Percentiles rank a stretch among this genome's conserved stretches.
Evolutionary conservation across 768 basidiomycete genomes (phyloP).

Genomic region (Boletus sp.): DNA sequence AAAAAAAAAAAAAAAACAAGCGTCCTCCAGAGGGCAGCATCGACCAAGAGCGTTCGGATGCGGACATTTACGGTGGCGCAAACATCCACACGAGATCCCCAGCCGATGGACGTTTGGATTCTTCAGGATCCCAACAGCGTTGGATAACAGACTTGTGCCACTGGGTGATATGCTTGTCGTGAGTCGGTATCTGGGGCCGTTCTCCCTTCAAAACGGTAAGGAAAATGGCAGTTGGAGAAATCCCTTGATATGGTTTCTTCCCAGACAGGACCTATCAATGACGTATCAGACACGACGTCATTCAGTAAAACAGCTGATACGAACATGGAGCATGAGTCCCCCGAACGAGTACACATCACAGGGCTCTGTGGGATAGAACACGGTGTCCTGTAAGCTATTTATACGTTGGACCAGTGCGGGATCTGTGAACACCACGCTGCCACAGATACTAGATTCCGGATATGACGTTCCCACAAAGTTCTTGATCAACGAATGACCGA

Average conservation of each 20-base stretch:
- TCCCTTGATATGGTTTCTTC: slow-evolving; percentile 18
- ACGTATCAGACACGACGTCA: slow-evolving; percentile 3
- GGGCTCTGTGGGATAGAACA: slow-evolving; percentile 14
- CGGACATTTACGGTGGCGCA: not conserved
- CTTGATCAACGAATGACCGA: slow-evolving; percentile 35
- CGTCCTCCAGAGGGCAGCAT: too few relatives aligned
- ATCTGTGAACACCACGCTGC: slow-evolving; percentile 47
- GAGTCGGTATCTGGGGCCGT: slow-evolving; percentile 11
- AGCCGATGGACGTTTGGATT: slow-evolving; percentile 16
- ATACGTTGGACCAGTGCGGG: slow-evolving; percentile 24
- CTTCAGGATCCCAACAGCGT: slow-evolving; percentile 18
- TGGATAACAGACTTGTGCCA: slow-evolving; percentile 10
- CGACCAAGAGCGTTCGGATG: not conserved
- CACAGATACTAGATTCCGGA: slow-evolving; percentile 33
- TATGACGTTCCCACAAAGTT: slow-evolving; percentile 29
- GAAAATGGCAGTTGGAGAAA: not conserved
- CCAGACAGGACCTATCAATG: slow-evolving; percentile 19
- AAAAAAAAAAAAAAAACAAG: too few relatives aligned
- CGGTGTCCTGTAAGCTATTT: not conserved
- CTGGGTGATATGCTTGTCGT: not conserved
- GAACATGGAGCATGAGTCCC: slow-evolving; percentile 35
- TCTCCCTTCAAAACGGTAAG: slow-evolving; percentile 1
- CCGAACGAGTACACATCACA: slow-evolving; percentile 31
- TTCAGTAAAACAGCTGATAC: not conserved
- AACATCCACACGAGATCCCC: slow-evolving; percentile 5